These are phyloP conservation scores for Fusarium newnesense DNA, from an alignment of 2,329 filamentous ascomycete genomes.

Conservation along the genomic window DNA sequence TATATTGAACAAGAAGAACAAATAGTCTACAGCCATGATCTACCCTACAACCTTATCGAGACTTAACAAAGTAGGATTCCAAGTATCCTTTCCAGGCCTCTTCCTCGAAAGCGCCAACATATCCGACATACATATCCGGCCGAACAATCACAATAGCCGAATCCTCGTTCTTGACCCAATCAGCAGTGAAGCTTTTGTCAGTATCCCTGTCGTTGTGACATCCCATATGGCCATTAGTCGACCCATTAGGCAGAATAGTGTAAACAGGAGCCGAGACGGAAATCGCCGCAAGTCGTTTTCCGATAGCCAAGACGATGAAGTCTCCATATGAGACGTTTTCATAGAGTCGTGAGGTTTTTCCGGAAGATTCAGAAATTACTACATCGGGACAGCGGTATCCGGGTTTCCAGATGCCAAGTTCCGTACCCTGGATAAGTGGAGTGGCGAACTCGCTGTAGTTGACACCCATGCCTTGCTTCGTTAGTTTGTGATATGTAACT, in stretches of 20 bases:
- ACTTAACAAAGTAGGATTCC: neutral
- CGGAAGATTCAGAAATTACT: neutral
- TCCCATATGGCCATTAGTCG: neutral
- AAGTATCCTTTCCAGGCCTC: constrained; percentile 24
- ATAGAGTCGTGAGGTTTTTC: constrained; percentile 4
- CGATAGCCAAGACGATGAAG: constrained; percentile 2
- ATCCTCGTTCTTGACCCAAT: neutral
- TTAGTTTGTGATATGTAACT: neutral
- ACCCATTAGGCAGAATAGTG: neutral
- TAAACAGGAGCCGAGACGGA: neutral
- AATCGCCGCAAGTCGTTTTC: neutral
- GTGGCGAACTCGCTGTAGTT: constrained; percentile 20
- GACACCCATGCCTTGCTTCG: constrained; percentile 20
- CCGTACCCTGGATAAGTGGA: constrained; percentile 9
- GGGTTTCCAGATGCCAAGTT: constrained; percentile 19
- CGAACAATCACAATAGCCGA: constrained; percentile 16
- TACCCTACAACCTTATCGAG: neutral
- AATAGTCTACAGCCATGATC: neutral
- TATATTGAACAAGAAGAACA: rapidly evolving
- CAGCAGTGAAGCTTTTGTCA: neutral
- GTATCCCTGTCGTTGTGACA: neutral
- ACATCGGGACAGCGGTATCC: constrained; percentile 32
- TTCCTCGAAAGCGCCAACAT: neutral
- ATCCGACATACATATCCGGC: constrained; percentile 37
- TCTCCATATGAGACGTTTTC: neutral